phyloP scores from a whole-genome alignment of 208 protist species.

The Leishmania gerbilli region DNA sequence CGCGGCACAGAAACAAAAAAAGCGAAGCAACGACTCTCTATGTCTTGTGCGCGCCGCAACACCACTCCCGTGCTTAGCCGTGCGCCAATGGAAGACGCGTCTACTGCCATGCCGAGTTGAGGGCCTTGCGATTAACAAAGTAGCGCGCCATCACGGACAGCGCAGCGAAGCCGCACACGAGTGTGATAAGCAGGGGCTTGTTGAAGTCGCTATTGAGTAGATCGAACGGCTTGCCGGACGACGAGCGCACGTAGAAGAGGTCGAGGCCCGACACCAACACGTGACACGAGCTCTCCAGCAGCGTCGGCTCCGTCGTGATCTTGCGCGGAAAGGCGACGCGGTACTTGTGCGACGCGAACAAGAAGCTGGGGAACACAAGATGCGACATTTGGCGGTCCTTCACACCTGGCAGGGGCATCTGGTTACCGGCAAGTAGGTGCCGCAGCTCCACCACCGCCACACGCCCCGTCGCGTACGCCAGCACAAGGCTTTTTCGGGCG shows the following conservation, averaged over 20 bases:
- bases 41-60: background rate
- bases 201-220: conserved; percentile 93
- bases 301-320: conserved; percentile 72
- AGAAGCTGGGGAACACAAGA: conserved; percentile 62
- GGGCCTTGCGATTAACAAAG: conserved; percentile 69
- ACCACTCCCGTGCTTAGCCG: background rate
- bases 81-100: no score
- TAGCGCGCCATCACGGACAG: conserved; percentile 68
- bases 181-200: conserved; percentile 77
- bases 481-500: conserved; percentile 79
- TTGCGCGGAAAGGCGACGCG: conserved; percentile 56
- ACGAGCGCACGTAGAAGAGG: conserved; percentile 89
- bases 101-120: conserved; percentile 77
- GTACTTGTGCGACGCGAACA: conserved; percentile 69
- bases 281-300: conserved; percentile 88
- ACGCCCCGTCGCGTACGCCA: conserved; percentile 78
- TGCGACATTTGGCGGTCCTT: conserved; percentile 58
- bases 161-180: conserved; percentile 61
- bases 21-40: background rate
- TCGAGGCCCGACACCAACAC: conserved; percentile 85
- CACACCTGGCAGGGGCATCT: conserved; percentile 55
- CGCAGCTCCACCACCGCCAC: conserved; percentile 75
- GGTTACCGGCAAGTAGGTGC: conserved; percentile 63
- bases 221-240: conserved; percentile 91
- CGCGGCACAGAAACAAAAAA: background rate